phyloP scores from a whole-genome alignment of 257 asterid species.

The Sherardia arvensis region DNA sequence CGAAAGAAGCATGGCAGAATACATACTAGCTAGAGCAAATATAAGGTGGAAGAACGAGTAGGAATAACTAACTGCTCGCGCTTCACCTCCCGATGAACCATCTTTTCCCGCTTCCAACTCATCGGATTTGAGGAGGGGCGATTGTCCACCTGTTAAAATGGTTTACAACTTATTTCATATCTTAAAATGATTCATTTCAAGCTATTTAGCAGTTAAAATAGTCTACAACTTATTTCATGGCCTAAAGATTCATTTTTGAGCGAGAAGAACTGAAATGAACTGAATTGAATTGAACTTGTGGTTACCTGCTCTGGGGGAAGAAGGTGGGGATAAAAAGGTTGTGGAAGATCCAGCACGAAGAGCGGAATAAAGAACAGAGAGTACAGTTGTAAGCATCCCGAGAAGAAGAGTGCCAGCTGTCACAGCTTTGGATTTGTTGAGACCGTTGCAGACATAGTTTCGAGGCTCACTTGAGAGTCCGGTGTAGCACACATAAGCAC shows the following conservation, averaged over 20 bases:
- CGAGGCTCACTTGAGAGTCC: constrained; percentile 94
- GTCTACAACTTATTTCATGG: too few relatives aligned
- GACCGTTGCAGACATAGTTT: constrained; percentile 81
- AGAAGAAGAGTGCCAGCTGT: constrained; percentile 71
- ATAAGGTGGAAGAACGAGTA: constrained; percentile 89
- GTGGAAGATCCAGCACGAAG: constrained; percentile 96
- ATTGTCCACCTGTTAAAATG: constrained; percentile 39
- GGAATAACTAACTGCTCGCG: constrained; percentile 76
- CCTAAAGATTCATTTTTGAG: too few relatives aligned
- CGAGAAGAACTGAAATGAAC: not conserved
- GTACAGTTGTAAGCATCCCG: constrained; percentile 87
- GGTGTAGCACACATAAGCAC: constrained; percentile 90
- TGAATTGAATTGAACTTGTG: not conserved
- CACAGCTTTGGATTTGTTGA: constrained; percentile 68
- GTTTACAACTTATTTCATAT: not conserved
- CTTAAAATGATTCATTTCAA: not conserved
- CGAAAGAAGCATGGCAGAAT: constrained; percentile 94
- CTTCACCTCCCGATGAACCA: constrained; percentile 31
- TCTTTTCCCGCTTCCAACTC: constrained; percentile 75
- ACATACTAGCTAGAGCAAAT: constrained; percentile 97
- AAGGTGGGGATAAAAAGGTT: constrained; percentile 81
- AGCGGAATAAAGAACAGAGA: constrained; percentile 84
- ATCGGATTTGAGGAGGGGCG: constrained; percentile 56
- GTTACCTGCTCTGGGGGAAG: constrained; percentile 88
- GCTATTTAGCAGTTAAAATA: too few relatives aligned